These are phyloP conservation scores for Xerocomellus amylosporus DNA, from an alignment of 768 basidiomycete genomes.

Conservation along the genomic window DNA sequence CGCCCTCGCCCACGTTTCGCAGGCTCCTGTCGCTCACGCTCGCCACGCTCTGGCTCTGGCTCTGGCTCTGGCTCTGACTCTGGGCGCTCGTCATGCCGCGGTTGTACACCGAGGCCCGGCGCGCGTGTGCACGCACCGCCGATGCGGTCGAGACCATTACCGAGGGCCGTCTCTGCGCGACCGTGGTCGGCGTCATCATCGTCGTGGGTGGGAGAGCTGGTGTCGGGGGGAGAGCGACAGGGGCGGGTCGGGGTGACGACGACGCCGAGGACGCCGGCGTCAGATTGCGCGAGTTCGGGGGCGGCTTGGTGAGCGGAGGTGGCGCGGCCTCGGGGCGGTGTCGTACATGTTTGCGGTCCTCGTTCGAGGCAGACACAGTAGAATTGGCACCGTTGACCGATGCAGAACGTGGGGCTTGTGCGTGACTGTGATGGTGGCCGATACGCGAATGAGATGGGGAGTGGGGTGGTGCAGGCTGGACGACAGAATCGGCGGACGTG, in stretches of 20 bases:
- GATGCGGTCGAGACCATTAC: conserved; percentile 37
- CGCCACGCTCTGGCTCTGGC: conserved; percentile 34
- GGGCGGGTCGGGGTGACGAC: conserved; percentile 51
- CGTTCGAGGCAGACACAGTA: conserved; percentile 28
- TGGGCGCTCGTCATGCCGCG: conserved; percentile 36
- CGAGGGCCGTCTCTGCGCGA: conserved; percentile 40
- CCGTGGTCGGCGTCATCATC: conserved; percentile 46
- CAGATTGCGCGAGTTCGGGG: conserved; percentile 43
- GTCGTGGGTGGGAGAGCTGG: conserved; percentile 29
- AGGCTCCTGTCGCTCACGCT: conserved; percentile 45
- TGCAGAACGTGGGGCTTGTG: conserved; percentile 13
- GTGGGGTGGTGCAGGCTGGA: conserved; percentile 11
- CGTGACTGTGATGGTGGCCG: conserved; percentile 5
- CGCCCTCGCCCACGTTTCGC: conserved; percentile 72
- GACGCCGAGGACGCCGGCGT: conserved; percentile 59
- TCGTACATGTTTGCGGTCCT: conserved; percentile 24
- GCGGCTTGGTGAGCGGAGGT: conserved; percentile 24
- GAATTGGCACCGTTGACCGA: conserved; percentile 12
- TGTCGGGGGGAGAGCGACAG: conserved; percentile 33
- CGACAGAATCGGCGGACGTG: conserved; percentile 26
- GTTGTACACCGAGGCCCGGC: conserved; percentile 41
- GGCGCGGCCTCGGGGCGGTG: conserved; percentile 17
- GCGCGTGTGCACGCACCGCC: conserved; percentile 27
- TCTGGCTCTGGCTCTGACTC: conserved; percentile 35
- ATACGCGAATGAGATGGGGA: conserved; percentile 27